phyloP scores from a whole-genome alignment of 441 rosid species.

The Adansonia rubrostipa region DNA sequence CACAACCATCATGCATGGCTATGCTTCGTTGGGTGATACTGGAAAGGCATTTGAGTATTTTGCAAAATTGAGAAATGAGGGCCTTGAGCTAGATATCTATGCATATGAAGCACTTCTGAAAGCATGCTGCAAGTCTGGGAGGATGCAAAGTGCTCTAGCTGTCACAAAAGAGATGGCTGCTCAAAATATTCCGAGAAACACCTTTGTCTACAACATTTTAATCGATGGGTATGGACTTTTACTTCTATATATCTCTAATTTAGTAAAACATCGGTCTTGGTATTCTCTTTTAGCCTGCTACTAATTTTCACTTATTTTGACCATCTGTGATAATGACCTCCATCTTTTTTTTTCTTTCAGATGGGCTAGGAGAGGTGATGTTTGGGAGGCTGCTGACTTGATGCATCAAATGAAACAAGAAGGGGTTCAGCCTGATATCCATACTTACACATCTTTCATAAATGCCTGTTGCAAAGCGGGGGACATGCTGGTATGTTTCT shows the following conservation, averaged over 20 bases:
- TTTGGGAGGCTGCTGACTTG: slow-evolving; percentile 97
- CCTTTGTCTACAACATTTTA: slow-evolving; percentile 82
- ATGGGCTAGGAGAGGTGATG: slow-evolving; percentile 99
- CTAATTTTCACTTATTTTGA: not conserved
- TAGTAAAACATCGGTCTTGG: slow-evolving; percentile 3
- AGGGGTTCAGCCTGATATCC: slow-evolving; percentile 88
- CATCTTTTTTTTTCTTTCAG: slow-evolving; percentile 35
- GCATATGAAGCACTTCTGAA: slow-evolving; percentile 89
- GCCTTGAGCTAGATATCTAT: slow-evolving; percentile 79
- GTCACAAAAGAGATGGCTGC: slow-evolving; percentile 91
- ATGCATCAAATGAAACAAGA: slow-evolving; percentile 91
- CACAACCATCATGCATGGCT: slow-evolving; percentile 96
- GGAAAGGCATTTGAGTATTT: slow-evolving; percentile 93
- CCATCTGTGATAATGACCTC: not conserved
- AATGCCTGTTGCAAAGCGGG: slow-evolving; percentile 98
- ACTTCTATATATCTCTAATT: not conserved
- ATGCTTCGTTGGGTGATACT: slow-evolving; percentile 91
- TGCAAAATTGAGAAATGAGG: slow-evolving; percentile 76
- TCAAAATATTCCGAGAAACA: slow-evolving; percentile 77
- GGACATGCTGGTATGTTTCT: slow-evolving; percentile 75
- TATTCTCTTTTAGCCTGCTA: not conserved
- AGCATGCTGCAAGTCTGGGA: slow-evolving; percentile 97
- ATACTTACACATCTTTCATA: slow-evolving; percentile 87
- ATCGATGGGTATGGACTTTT: slow-evolving; percentile 74
- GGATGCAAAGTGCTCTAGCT: slow-evolving; percentile 98